These are phyloP conservation scores for Basidioascus undulatus DNA, from an alignment of 768 basidiomycete genomes.

Conservation along the genomic window DNA sequence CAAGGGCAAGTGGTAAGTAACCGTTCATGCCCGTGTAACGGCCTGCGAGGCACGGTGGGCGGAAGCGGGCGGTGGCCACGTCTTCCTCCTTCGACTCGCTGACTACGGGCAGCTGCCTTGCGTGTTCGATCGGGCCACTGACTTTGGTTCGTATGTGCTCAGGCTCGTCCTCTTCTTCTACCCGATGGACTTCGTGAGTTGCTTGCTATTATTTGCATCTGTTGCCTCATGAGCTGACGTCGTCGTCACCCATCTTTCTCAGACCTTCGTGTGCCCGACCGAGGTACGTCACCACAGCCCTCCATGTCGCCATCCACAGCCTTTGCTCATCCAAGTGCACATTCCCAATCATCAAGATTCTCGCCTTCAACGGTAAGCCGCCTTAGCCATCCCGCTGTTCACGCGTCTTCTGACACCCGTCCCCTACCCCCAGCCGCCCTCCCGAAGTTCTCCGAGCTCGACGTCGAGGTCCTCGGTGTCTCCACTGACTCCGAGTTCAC, in stretches of 20 bases:
- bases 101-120: slow-evolving; percentile 5
- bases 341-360: too few relatives aligned
- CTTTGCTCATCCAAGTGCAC: too few relatives aligned
- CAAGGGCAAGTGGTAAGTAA: slow-evolving; percentile 75
- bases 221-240: background rate
- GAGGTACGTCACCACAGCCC: too few relatives aligned
- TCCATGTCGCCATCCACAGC: too few relatives aligned
- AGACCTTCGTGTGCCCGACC: slow-evolving; percentile 42
- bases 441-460: slow-evolving; percentile 41
- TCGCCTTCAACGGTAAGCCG: slow-evolving; percentile 80
- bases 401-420: too few relatives aligned
- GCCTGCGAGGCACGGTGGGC: background rate
- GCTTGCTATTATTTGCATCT: background rate
- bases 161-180: slow-evolving; percentile 92
- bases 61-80: slow-evolving; percentile 7
- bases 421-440: too few relatives aligned
- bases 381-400: too few relatives aligned
- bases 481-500: slow-evolving; percentile 63
- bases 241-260: slow-evolving; percentile 19
- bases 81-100: slow-evolving; percentile 4
- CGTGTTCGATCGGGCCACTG: background rate
- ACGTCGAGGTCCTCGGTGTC: slow-evolving; percentile 53
- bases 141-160: background rate
- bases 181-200: slow-evolving; percentile 42
- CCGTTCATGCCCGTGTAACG: too few relatives aligned